Conservation (phyloP, 805 yeast species). For the Candida nanaspora region DNA sequence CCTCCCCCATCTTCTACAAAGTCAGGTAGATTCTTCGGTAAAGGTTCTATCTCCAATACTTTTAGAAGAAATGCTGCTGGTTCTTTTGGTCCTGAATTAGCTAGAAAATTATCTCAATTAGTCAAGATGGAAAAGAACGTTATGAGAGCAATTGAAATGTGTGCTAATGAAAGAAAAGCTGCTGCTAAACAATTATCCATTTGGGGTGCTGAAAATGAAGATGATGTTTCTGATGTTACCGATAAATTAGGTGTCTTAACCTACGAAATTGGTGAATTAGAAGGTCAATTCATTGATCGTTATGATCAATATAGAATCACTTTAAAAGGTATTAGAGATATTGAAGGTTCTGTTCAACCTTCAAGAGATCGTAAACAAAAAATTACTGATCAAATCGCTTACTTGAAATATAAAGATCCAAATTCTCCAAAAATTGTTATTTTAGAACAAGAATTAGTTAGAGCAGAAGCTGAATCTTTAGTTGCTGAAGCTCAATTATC, state of each 20-base stretch:
- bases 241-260: constrained; percentile 81
- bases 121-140: constrained; percentile 80
- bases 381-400: constrained; percentile 79
- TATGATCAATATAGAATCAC: constrained; percentile 84
- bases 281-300: constrained; percentile 79
- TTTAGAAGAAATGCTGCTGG: constrained; percentile 69
- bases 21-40: constrained; percentile 80
- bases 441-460: constrained; percentile 81
- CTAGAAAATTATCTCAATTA: constrained; percentile 65
- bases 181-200: constrained; percentile 76
- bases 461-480: constrained; percentile 87
- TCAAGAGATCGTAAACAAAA: constrained; percentile 81
- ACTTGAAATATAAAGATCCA: constrained; percentile 79
- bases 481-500: constrained; percentile 91
- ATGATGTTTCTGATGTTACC: constrained; percentile 79
- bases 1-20: constrained; percentile 93
- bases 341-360: constrained; percentile 84
- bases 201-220: constrained; percentile 87
- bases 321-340: constrained; percentile 72
- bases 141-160: constrained; percentile 69
- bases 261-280: constrained; percentile 79
- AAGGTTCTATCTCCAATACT: constrained; percentile 47
- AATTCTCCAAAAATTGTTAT: constrained; percentile 74
- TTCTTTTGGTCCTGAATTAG: constrained; percentile 70
- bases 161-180: constrained; percentile 71